phyloP scores from a whole-genome alignment of 257 asterid genomes.

The Solanum ossicruentum region DNA sequence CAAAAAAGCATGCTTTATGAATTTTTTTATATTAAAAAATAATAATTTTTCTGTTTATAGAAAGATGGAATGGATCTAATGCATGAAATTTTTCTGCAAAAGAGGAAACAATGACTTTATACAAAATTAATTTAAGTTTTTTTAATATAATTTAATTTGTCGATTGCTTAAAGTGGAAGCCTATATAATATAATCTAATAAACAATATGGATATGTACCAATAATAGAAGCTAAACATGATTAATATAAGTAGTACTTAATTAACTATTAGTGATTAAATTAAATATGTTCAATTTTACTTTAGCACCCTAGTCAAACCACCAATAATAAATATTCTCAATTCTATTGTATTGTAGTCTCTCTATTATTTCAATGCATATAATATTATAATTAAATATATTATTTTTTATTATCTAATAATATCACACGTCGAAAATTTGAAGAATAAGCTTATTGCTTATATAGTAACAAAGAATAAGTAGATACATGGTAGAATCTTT shows the following conservation, averaged over 20 bases:
- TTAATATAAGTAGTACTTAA: background rate
- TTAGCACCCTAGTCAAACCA: background rate
- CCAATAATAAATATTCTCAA: background rate
- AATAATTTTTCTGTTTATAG: background rate
- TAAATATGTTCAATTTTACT: background rate
- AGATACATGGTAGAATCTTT: no score
- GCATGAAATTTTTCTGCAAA: background rate
- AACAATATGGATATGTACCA: background rate
- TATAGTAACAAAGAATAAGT: no score
- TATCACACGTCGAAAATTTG: no score
- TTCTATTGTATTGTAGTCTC: background rate
- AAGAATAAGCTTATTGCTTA: no score
- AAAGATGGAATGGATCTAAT: background rate
- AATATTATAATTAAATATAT: no score
- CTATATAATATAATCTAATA: background rate
- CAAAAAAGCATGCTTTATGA: background rate
- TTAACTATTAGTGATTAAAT: background rate
- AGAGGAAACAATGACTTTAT: background rate
- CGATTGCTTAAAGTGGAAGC: background rate
- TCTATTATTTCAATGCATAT: no score
- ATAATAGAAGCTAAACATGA: background rate
- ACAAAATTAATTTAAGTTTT: background rate
- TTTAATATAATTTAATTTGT: background rate
- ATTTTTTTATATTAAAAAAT: background rate
- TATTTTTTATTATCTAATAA: no score